Conservation (phyloP, 2,329 filamentous ascomycete genomes). For the Penicillium verrucosum region DNA sequence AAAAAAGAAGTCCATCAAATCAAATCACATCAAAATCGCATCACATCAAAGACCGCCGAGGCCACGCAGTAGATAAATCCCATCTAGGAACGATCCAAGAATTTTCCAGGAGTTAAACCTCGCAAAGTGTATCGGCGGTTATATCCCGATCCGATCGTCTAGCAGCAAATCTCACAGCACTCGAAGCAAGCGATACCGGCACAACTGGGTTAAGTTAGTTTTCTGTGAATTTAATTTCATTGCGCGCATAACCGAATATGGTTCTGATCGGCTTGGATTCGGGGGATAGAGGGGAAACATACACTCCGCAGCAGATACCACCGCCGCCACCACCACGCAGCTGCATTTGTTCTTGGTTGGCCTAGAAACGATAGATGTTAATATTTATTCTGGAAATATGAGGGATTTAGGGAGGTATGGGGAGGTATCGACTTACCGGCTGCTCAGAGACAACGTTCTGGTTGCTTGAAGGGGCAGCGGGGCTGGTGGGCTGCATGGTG, state of each 20-base stretch:
- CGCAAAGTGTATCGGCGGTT: neutral
- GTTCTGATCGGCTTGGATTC: too few species aligned
- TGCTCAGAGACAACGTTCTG: conserved; percentile 29
- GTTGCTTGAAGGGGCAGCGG: conserved; percentile 26
- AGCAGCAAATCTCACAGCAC: conserved; percentile 36
- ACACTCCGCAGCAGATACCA: conserved; percentile 37
- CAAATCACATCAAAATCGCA: neutral
- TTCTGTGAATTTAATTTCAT: neutral
- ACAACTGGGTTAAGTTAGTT: conserved; percentile 22
- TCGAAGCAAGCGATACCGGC: conserved; percentile 36
- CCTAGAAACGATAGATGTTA: conserved; percentile 11
- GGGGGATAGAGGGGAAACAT: conserved; percentile 8
- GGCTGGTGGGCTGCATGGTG: conserved; percentile 33
- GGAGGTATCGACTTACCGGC: conserved; percentile 22
- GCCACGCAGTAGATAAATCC: neutral
- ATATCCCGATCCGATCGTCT: conserved; percentile 7
- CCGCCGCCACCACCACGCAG: conserved; percentile 34
- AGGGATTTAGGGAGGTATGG: too few species aligned
- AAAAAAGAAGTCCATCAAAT: neutral
- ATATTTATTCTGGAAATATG: neutral
- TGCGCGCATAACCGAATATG: neutral
- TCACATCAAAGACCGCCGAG: neutral
- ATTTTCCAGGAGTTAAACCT: neutral
- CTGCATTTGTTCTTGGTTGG: conserved; percentile 29
- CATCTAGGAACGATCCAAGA: neutral